Conservation (phyloP, 2,329 filamentous ascomycete species). For the Trichophyton benhamiae region DNA sequence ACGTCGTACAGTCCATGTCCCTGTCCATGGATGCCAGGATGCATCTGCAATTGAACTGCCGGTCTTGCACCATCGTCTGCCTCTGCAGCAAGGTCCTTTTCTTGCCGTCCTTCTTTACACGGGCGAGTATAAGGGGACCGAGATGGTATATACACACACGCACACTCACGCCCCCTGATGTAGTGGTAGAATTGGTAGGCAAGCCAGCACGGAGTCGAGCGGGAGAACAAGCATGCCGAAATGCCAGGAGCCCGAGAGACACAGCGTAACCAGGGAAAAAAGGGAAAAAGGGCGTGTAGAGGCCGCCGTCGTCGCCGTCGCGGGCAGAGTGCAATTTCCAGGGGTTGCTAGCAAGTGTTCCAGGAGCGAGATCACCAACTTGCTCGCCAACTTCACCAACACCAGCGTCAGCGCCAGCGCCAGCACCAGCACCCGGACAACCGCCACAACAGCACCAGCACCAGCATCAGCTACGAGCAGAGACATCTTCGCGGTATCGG, state of each 20-base stretch:
- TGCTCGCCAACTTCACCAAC: conserved; percentile 1
- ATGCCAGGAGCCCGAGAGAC: background rate
- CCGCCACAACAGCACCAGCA: background rate
- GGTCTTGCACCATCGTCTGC: background rate
- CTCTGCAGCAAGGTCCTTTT: background rate
- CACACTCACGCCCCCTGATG: too few species aligned
- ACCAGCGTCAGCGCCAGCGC: too few species aligned
- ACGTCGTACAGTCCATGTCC: background rate
- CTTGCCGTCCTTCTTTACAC: too few species aligned
- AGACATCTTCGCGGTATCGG: conserved; percentile 5
- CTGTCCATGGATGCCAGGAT: background rate
- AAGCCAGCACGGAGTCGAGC: background rate
- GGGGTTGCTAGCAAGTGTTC: background rate
- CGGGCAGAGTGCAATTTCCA: conserved; percentile 3
- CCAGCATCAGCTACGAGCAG: background rate
- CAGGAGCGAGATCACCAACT: background rate
- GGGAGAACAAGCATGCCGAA: background rate
- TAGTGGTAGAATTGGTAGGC: background rate
- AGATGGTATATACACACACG: too few species aligned
- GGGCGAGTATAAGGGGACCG: too few species aligned
- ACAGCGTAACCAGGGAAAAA: background rate
- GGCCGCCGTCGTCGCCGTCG: background rate
- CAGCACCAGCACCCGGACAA: too few species aligned
- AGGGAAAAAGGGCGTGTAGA: background rate
- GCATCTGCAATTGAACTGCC: background rate